Base-by-base conservation (phyloP, 1,139 yeast species). In the Pichia sp. region DNA sequence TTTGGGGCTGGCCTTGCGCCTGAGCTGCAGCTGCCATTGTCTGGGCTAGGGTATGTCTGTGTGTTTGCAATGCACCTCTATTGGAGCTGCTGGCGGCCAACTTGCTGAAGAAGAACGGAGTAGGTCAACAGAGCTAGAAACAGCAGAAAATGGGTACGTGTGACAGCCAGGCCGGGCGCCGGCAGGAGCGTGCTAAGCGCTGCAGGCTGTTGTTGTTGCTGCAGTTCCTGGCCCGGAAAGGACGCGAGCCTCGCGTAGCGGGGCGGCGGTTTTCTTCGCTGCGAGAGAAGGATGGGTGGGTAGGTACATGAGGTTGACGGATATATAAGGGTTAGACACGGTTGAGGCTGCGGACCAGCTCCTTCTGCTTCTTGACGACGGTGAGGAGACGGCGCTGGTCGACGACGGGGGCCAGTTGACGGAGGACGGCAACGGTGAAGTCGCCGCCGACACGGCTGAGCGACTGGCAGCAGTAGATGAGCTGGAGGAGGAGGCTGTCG, bases 401-500 rank as follows among this genome's bases (percentile, higher is more conserved):
- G 15, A 49, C 42, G n/a, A 13, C 26, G 5, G 44, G 45, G 10
- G 42, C 11, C 1, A 54, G 47, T 10, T 29, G n/a, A 2, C 15
- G 16, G 10, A 50, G 47, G 1, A 57, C 30, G 5, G 44, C 2
- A 2, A 50, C 8, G 1, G 81, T 82, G 66, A 88, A 87, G 62
- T 87, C 90, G 2, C 81, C 83, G 15, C 88, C 85, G 31, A 82
- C 82, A 57, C 90, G 75, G 1, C 87, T 81, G 57, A 89, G 74
- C 7, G 93, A 85, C 62, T 84, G 87, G 40, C 93, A 83, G 56
- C 93, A 82, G 68, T 88, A 89, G 1, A 87, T 81, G 47, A 88
- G 71, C 67, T 89, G 96, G 19, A 88, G 70, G 59, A 87, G 76
- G 34, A 88, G 69, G 4, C 90, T 85, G 55, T 85, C 85, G 41